Evolutionary conservation across 352 stramenopile genomes (phyloP), one percentile per base, ranked within the genome.

Genomic region (Phytophthora foliorum): DNA sequence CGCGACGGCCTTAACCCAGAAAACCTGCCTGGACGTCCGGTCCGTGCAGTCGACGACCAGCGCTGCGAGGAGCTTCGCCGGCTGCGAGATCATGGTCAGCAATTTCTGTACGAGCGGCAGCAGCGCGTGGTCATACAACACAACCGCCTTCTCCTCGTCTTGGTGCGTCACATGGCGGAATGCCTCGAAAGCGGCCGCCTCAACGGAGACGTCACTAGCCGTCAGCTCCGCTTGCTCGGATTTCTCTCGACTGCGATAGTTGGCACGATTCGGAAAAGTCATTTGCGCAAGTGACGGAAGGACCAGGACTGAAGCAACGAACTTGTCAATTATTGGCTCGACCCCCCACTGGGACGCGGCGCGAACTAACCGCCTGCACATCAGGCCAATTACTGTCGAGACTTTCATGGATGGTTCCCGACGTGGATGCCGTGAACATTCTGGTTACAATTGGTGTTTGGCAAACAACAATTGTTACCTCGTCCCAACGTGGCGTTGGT

Each of bases 201-300:
- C 42, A 32, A 64, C 17, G 0, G 55, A 3, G 9, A 14, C 45
- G 55, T 78, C 69, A 25, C 42, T 41, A 67, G 42, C 61, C 41
- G 59, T 67, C 57, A 73, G 16, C 16, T 24, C 48, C 19, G 29
- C 16, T 69, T 65, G 71, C 67, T 31, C 45, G 32, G 72, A 75
- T 68, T 64, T 76, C 72, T 74, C 72, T 69, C 57, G 71, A 51
- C 49, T 53, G 7, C 61, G 55, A 55, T 80, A 79, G 55, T 71
- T 77, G 29, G 38, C 54, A 52, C 77, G 75, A 68, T 82, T 84
- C 22, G 80, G 80, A 68, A 88, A 78, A 49, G 80, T 88, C 80
- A 88, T 88, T 60, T 86, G 80, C 57, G 54, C 74, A 57, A 55
- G 50, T 72, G 57, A 80, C 21, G 57, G 66, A 59, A 54, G 31